A percentile compares a stretch with the other conserved stretches of the same genome.
These are phyloP conservation scores for Ananas comosus DNA, from an alignment of 176 grass and related monocot species.

Conservation along the genomic window DNA sequence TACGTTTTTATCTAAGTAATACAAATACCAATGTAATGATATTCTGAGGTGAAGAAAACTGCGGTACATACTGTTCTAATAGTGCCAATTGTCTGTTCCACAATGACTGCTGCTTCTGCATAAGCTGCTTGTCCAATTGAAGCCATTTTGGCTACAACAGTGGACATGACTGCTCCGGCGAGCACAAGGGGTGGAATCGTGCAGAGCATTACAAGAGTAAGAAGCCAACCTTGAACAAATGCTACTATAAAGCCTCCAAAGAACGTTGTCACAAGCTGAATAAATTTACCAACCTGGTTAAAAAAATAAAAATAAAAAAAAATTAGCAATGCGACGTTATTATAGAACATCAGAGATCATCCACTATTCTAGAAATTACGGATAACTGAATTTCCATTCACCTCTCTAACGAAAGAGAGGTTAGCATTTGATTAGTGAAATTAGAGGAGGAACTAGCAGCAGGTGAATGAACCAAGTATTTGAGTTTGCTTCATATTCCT, in stretches of 20 bases:
- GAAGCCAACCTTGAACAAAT: constrained; percentile 84
- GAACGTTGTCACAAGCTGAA: constrained; percentile 79
- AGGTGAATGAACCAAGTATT: too few species aligned
- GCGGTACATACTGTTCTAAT: constrained; percentile 68
- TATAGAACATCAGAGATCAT: neutral
- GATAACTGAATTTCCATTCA: neutral
- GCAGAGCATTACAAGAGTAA: constrained; percentile 77
- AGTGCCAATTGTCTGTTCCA: constrained; percentile 86
- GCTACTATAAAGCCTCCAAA: constrained; percentile 82
- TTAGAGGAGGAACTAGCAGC: too few species aligned
- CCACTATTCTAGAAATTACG: neutral
- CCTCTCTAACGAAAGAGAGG: neutral
- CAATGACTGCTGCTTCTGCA: constrained; percentile 59
- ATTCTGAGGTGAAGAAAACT: neutral
- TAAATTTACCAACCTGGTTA: constrained; percentile 78
- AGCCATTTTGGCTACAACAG: constrained; percentile 78
- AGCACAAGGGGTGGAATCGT: constrained; percentile 83
- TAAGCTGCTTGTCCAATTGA: constrained; percentile 89
- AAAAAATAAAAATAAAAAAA: neutral
- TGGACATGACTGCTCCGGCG: constrained; percentile 78
- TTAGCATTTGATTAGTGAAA: too few species aligned
- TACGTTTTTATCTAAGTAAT: too few species aligned
- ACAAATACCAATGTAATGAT: neutral
- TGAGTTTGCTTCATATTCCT: too few species aligned
- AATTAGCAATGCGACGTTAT: neutral